Evolutionary conservation across 2,329 filamentous ascomycete genomes (phyloP), one percentile per base, ranked within the genome.

Genomic region (Leptodontidium sp.): DNA sequence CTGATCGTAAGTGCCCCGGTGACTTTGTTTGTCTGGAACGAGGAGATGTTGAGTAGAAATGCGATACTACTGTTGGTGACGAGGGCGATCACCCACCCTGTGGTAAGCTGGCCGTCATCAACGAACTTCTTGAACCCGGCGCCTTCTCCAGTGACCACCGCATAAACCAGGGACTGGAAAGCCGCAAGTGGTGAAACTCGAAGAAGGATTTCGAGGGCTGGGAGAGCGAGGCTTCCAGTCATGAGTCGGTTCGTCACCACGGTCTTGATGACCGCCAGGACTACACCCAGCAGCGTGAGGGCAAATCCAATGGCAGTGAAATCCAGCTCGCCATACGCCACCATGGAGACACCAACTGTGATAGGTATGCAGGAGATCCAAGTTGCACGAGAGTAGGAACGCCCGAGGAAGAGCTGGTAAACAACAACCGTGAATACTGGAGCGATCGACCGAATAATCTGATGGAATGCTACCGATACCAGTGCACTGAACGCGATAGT

Each of bases 401-500:
- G 84, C 69, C 80, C 78, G 77, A 86, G 89, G 75, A 83, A 83
- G 62, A 86, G 75, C 63, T 86, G 85, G 81, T 87, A 89, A 76
- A 90, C 88, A 71, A 88, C 77, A 66, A 89, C 85, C 64, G 88
- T 88, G 76, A 89, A 87, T 74, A 89, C 83, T 35, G 88, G 88
- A 69, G 84, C 86, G 24, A 87, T 86, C 69, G 88, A 88, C 71
- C 88, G 84, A 78, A 90, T 85, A 68, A 88, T 87, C 77, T 90
- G 88, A 78, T 90, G 88, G 78, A 90, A 90, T 1, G 88, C 86
- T n/a, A 90, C 86, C 0, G 88, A 89, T 47, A 88, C 87, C 83
- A 88, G 84, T 69, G 81, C 81, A 47, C 77, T 79, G n/a, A 7
- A 7, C 32, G n/a, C 38, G 26, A 49, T 35, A 29, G 63, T 43